Base-by-base conservation (phyloP, 1,284 basidiomycete genomes). In the Earliella scabrosa region DNA sequence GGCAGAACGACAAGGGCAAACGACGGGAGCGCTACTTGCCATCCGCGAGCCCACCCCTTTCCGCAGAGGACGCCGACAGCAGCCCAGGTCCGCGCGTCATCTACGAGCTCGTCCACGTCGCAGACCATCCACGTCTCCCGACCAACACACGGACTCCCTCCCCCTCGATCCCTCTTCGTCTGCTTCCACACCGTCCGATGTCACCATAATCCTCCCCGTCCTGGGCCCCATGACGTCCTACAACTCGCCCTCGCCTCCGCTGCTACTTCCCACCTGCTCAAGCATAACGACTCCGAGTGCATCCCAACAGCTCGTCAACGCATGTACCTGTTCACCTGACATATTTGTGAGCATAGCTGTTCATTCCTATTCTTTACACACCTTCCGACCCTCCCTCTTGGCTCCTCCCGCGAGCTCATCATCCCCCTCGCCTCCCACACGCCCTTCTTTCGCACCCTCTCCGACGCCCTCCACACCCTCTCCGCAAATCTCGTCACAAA, bases 381-480 rank as follows among this genome's bases (percentile, higher is more conserved):
- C 31, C n/a, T 16, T 26, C 45, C 40, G 27, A 59, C 31, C 21
- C 16, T 6, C 26, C n/a, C 24, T 20, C 38, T 1, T 21, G 60
- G 61, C 43, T 38, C 47, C 3, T 52, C 58, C 8, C 75, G 76
- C 24, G 90, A 94, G 67, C 72, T 95, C 18, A 79, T 95, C 55
- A 90, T 97, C 44, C 91, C 93, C 2, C 83, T 98, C 10, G 80
- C 82, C 18, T 88, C 93, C 31, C 94, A 97, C 67, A 81, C 85
- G 29, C 84, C 82, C 1, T 98, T 98, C 75, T 92, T 96, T 71
- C 82, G 87, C 38, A 81, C 93, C 8, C 82, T 97, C 39, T 86
- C 83, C 0, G 82, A 83, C 0, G 87, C 92, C 3, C 78, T 97
- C 21, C 79, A 85, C 44, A 80, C 86, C 0, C 82, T 97, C 27